Evolutionary conservation across 345 rosid genomes (phyloP), one percentile per base, ranked within the genome.

Genomic region (Gynandropsis gynandra): DNA sequence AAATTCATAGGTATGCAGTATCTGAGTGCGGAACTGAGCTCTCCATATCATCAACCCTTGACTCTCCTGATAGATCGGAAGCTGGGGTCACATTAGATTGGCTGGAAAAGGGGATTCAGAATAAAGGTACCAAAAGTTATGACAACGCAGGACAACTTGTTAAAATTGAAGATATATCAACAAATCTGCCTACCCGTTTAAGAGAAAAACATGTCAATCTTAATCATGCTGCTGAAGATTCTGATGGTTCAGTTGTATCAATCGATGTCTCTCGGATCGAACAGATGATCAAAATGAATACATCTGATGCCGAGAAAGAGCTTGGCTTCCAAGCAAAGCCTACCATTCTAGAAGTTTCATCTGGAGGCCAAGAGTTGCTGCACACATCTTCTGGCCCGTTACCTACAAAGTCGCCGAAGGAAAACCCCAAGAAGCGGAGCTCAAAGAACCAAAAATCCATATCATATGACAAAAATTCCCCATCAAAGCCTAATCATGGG

Each of bases 21-120:
- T 83, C 92, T 58, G 93, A 83, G 71, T 74, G 93, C 51, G 83
- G 85, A 53, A 76, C 85, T 12, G 88, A 80, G 56, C 83, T 83
- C n/a, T 80, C 93, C 47, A 68, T 83, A 48, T 66, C 85, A 36
- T 80, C 88, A 12, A 78, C 88, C 24, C 83, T 83, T 33, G 93
- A 79, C 66, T 85, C 86, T 50, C 83, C 94, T 21, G 82, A 79
- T 63, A 48, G 24, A 61, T 73, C 54, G 24, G 86, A 83, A 66
- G 71, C 54, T 65, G 81, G 76, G 49, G 47, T 50, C 13, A 15
- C 19, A 17, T 77, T 73, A 14, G n/a, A 41, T 21, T 71, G 63
- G 65, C 64, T 63, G 42, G 71, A 52, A 47, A 36, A 59, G 8
- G 71, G 70, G 58, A 40, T 62, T 44, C 39, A 64, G 13, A 76